These are phyloP conservation scores for Fusarium chlamydosporum DNA, from an alignment of 2,329 filamentous ascomycete species.

Conservation along the genomic window DNA sequence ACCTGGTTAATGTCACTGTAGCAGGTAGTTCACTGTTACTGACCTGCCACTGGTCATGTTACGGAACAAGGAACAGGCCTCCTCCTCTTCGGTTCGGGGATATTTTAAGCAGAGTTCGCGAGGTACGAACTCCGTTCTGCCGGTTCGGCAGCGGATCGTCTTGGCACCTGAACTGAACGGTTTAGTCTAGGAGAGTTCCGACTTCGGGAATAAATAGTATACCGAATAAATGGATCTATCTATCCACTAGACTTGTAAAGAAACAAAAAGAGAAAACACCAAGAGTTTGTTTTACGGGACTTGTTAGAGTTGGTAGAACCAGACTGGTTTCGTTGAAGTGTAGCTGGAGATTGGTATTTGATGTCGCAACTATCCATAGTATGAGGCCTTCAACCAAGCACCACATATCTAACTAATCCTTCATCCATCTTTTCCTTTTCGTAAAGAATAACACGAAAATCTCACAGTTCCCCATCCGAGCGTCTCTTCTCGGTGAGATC, in stretches of 20 bases:
- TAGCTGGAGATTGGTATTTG: background rate
- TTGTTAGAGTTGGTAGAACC: background rate
- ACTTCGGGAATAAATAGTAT: conserved; percentile 18
- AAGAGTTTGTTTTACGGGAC: background rate
- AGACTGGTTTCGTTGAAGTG: background rate
- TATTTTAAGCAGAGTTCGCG: conserved; percentile 9
- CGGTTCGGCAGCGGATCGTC: conserved; percentile 22
- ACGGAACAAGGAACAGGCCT: background rate
- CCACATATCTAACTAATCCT: background rate
- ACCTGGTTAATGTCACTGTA: conserved; percentile 1
- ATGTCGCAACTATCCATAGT: background rate
- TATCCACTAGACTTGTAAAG: background rate
- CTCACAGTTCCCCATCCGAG: conserved; percentile 11
- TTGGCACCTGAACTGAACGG: conserved; percentile 2
- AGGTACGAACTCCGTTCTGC: conserved; percentile 3
- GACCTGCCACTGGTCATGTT: background rate
- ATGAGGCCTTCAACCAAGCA: background rate
- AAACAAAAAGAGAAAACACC: background rate
- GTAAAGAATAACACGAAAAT: background rate
- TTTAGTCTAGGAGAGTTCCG: conserved; percentile 2
- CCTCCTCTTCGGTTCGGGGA: conserved; percentile 13
- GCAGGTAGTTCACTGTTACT: background rate
- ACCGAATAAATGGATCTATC: background rate
- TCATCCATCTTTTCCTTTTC: background rate
- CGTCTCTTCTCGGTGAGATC: conserved; percentile 19